These are phyloP conservation scores for Vanrija sp. DNA, from an alignment of 1,284 basidiomycete genomes.

Conservation along the genomic window DNA sequence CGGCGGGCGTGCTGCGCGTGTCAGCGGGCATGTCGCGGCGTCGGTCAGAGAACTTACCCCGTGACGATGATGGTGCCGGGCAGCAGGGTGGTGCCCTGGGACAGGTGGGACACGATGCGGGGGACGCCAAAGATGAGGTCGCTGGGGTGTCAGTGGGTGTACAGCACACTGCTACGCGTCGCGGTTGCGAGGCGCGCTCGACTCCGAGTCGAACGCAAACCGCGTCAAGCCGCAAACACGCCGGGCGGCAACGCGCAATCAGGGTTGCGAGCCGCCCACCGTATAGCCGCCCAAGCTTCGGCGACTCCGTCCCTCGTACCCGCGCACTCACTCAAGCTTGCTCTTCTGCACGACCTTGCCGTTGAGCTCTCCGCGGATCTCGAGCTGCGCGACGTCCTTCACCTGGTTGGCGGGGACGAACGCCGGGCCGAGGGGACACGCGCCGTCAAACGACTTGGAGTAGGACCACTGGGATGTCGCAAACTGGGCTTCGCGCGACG, in stretches of 20 bases:
- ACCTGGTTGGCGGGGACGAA: slow-evolving; percentile 36
- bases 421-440: slow-evolving; percentile 50
- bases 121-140: slow-evolving; percentile 50
- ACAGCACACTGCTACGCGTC: no score
- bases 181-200: no score
- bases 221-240: no score
- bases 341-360: slow-evolving; percentile 44
- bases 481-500: slow-evolving; percentile 38
- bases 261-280: neutral
- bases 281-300: neutral
- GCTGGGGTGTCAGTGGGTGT: slow-evolving; percentile 18
- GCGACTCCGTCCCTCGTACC: neutral
- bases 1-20: slow-evolving; percentile 39
- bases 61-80: slow-evolving; percentile 78
- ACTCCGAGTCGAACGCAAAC: no score
- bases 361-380: slow-evolving; percentile 39
- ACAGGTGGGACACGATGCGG: slow-evolving; percentile 61
- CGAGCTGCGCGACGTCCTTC: slow-evolving; percentile 24
- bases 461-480: slow-evolving; percentile 45
- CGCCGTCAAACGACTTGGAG: slow-evolving; percentile 49
- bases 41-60: slow-evolving; percentile 18
- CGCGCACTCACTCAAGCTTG: slow-evolving; percentile 35
- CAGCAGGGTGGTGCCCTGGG: slow-evolving; percentile 77
- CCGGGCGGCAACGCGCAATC: no score
- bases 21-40: neutral